Evolutionary conservation across 495 filamentous ascomycete genomes (phyloP), one percentile per base, ranked within the genome.

Genomic region (Schizothecium vesticola): DNA sequence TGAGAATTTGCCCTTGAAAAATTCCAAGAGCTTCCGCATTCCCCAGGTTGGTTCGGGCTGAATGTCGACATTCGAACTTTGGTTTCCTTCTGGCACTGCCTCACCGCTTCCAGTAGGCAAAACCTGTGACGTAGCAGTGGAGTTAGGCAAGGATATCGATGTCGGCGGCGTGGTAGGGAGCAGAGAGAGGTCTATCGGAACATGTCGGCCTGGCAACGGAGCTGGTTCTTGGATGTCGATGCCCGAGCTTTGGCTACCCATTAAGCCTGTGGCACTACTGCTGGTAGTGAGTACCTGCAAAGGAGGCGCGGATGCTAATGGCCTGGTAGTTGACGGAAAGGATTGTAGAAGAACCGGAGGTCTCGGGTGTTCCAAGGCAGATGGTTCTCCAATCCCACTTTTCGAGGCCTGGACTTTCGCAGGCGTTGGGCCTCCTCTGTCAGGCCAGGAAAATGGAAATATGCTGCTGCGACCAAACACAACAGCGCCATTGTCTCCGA

Each of bases 401-500:
- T 33, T 11, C 31, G 31, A 13, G 31, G 0, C 31, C 1, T 10
- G 31, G 31, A 13, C 31, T 11, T 33, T 33, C 31, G 11, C 36
- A 7, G 16, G 36, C 5, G 16, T 51, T 8, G 36, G 36, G 16
- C n/a, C 36, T n/a, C 43, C 43, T 51, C 43, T 51, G 43, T 51
- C 43, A n/a, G 43, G 43, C 43, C 19, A 51, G 1, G 43, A 8
- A 51, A n/a, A 64, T 2, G 60, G 25, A 12, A 68, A 58, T 0
- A 63, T 31, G 9, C 56, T 59, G 12, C 59, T 58, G 59, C 66
- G 66, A 21, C 61, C 66, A 43, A 63, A 68, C 2, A 68, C 60
- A 8, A 68, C 28, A 56, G 66, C 66, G 16, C 51, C 29, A 6
- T 26, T 59, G 13, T 16, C 24, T 10, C 28, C 55, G n/a, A 68